Conservation (phyloP, 305 asterid genomes). For the Fraxinus velutina region DNA sequence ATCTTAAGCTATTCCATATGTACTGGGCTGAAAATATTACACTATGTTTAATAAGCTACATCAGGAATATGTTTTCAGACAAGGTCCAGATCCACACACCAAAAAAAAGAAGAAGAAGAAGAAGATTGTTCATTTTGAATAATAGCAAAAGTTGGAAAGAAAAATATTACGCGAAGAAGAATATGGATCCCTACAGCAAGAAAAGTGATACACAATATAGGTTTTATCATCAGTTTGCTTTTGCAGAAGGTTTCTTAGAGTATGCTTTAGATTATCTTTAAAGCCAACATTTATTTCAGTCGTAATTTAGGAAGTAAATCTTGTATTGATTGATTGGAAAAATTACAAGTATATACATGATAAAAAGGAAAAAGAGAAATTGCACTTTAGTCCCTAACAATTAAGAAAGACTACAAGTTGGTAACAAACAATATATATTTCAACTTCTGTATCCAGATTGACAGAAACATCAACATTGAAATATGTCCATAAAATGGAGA, state of each 20-base stretch:
- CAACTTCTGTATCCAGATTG: not conserved
- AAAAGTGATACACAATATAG: not conserved
- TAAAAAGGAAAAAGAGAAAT: no score
- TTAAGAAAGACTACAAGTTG: no score
- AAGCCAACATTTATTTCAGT: not conserved
- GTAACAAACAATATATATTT: no score
- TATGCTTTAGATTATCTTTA: not conserved
- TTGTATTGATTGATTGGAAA: no score
- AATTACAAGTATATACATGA: no score
- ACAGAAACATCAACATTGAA: not conserved
- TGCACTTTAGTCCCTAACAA: no score
- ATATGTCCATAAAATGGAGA: not conserved
- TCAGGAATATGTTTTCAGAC: not conserved
- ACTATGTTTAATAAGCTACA: not conserved
- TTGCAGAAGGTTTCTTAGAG: not conserved
- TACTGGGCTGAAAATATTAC: not conserved
- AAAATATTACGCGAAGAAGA: not conserved
- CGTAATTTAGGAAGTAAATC: no score
- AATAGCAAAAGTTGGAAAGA: not conserved
- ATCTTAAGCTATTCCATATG: not conserved
- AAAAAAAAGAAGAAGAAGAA: not conserved
- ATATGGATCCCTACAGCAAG: not conserved
- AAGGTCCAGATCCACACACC: not conserved
- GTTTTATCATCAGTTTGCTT: not conserved
- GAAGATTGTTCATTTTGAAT: not conserved